Percentiles rank a stretch among this genome's conserved stretches.
phyloP scores from a whole-genome alignment of 257 asterid species.

The Solanum tarapatanum region DNA sequence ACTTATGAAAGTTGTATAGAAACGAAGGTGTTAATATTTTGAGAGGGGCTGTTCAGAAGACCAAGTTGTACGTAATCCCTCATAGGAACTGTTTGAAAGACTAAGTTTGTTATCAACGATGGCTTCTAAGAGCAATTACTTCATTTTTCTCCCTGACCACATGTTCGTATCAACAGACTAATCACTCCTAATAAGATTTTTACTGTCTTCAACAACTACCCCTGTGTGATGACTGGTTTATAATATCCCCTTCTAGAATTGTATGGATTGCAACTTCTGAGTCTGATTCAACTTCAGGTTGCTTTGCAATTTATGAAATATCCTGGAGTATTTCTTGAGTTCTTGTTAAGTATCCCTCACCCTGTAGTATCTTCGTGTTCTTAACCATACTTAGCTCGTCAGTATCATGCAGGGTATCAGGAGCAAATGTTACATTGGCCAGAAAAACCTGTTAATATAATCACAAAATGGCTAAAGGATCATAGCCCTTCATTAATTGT shows the following conservation, averaged over 20 bases:
- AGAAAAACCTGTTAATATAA: slow-evolving; percentile 62
- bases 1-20: background rate
- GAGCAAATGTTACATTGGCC: slow-evolving; percentile 96
- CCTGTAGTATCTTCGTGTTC: background rate
- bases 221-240: background rate
- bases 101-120: background rate
- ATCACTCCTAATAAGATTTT: background rate
- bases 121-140: background rate
- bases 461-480: slow-evolving; percentile 67
- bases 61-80: background rate
- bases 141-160: background rate
- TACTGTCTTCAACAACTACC: background rate
- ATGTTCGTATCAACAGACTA: background rate
- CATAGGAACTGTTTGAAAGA: background rate
- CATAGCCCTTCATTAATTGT: slow-evolving; percentile 54
- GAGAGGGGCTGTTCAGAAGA: background rate
- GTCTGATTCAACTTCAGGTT: background rate
- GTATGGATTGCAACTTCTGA: background rate
- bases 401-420: slow-evolving; percentile 97
- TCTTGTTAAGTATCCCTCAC: background rate
- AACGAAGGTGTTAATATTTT: background rate
- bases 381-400: slow-evolving; percentile 25
- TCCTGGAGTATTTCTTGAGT: background rate
- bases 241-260: background rate
- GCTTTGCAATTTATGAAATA: background rate